phyloP scores from a whole-genome alignment of 2,329 filamentous ascomycete genomes.

The Cladosporium sp. region DNA sequence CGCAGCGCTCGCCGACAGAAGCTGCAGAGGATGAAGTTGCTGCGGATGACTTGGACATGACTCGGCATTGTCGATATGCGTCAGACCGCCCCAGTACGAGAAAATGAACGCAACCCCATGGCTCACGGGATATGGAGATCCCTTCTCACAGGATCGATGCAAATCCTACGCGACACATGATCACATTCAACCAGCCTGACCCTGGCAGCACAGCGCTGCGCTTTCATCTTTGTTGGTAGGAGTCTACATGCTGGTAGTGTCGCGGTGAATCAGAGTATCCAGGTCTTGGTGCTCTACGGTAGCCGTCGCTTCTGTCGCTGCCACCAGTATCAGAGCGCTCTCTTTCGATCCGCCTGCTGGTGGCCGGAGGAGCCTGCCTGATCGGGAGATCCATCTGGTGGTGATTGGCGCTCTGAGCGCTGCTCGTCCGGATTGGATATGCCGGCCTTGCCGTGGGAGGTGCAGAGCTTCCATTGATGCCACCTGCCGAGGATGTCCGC shows the following conservation, averaged over 20 bases:
- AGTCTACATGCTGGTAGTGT: constrained; percentile 9
- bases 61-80: not conserved
- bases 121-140: too few species aligned
- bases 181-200: too few species aligned
- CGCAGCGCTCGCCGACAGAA: not conserved
- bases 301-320: constrained; percentile 23
- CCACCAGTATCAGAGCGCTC: constrained; percentile 23
- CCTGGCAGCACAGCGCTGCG: not conserved
- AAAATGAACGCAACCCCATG: too few species aligned
- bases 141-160: too few species aligned
- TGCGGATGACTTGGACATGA: not conserved
- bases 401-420: constrained; percentile 26
- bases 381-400: constrained; percentile 40
- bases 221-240: constrained; percentile 7
- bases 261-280: constrained; percentile 3
- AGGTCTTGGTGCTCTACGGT: constrained; percentile 18
- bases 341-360: constrained; percentile 16
- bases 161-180: too few species aligned
- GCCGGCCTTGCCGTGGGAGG: constrained; percentile 29
- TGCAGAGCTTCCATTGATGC: constrained; percentile 23
- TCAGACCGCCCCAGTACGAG: too few species aligned
- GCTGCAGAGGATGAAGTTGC: not conserved
- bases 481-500: constrained; percentile 25
- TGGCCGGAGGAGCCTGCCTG: constrained; percentile 33
- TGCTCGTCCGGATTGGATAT: constrained; percentile 39